phyloP scores from a whole-genome alignment of 495 filamentous ascomycete species.

The Xylaria palmicola region DNA sequence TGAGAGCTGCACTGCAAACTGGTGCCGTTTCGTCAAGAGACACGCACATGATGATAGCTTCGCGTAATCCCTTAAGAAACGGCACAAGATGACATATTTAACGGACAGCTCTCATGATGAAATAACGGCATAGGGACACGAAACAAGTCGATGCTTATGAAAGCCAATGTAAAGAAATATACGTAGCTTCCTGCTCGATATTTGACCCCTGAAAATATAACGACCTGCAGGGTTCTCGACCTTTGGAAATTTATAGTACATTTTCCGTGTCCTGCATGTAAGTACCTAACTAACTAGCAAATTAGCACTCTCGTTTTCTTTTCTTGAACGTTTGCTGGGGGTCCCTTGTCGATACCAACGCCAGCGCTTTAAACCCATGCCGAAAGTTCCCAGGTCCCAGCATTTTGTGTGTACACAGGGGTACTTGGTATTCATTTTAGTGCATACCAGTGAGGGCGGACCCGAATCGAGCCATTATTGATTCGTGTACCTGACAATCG shows the following conservation, averaged over 20 bases:
- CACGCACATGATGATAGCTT: neutral
- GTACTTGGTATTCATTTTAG: no score
- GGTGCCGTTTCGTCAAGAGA: neutral
- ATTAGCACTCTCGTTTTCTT: neutral
- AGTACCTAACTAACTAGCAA: no score
- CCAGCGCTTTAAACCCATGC: neutral
- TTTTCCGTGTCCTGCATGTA: no score
- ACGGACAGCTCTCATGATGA: neutral
- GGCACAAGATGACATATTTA: neutral
- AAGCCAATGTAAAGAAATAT: neutral
- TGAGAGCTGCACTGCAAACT: neutral
- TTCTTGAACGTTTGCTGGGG: neutral
- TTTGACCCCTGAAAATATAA: constrained; percentile 1
- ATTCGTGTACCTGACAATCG: neutral
- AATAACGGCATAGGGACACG: no score
- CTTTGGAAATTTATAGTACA: neutral
- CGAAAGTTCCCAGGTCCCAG: neutral
- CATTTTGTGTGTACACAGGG: neutral
- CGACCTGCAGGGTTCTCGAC: constrained; percentile 6
- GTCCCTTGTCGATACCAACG: neutral
- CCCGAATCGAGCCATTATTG: neutral
- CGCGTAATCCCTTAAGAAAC: neutral
- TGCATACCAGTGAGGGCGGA: neutral
- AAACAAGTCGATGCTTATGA: no score
- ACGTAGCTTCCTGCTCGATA: neutral